These are phyloP conservation scores for Claviceps humidiphila DNA, from an alignment of 2,329 filamentous ascomycete species.

Conservation along the genomic window DNA sequence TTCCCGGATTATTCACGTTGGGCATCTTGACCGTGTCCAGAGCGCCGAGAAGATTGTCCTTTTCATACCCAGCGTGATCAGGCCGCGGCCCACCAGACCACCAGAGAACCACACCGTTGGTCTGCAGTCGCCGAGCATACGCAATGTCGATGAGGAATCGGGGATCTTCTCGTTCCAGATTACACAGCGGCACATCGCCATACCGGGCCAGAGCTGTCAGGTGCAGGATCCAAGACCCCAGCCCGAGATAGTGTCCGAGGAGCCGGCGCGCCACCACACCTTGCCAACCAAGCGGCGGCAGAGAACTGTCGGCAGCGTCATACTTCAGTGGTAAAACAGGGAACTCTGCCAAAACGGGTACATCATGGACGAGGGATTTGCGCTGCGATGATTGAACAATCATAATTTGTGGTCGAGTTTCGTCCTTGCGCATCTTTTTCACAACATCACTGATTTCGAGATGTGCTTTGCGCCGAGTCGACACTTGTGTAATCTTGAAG, in stretches of 20 bases:
- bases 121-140: slow-evolving; percentile 79
- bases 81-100: slow-evolving; percentile 82
- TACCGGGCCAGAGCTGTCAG: slow-evolving; percentile 79
- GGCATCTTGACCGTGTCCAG: slow-evolving; percentile 87
- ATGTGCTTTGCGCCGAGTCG: slow-evolving; percentile 76
- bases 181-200: slow-evolving; percentile 88
- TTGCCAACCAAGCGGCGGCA: slow-evolving; percentile 92
- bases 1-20: slow-evolving; percentile 81
- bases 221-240: slow-evolving; percentile 88
- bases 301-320: slow-evolving; percentile 69
- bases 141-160: slow-evolving; percentile 91
- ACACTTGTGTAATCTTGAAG: slow-evolving; percentile 80
- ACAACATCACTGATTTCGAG: slow-evolving; percentile 78
- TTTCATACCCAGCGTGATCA: slow-evolving; percentile 92
- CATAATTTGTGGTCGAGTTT: slow-evolving; percentile 65
- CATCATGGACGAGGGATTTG: slow-evolving; percentile 67
- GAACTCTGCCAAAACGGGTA: slow-evolving; percentile 72
- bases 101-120: slow-evolving; percentile 90
- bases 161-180: slow-evolving; percentile 87
- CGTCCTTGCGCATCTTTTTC: slow-evolving; percentile 82
- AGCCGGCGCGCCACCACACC: slow-evolving; percentile 73
- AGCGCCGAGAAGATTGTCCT: slow-evolving; percentile 71
- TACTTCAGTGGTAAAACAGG: slow-evolving; percentile 71
- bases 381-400: slow-evolving; percentile 85
- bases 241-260: slow-evolving; percentile 77